phyloP scores from a whole-genome alignment of 225 moss, liverwort and hornwort species.

The Polytrichum commune region DNA sequence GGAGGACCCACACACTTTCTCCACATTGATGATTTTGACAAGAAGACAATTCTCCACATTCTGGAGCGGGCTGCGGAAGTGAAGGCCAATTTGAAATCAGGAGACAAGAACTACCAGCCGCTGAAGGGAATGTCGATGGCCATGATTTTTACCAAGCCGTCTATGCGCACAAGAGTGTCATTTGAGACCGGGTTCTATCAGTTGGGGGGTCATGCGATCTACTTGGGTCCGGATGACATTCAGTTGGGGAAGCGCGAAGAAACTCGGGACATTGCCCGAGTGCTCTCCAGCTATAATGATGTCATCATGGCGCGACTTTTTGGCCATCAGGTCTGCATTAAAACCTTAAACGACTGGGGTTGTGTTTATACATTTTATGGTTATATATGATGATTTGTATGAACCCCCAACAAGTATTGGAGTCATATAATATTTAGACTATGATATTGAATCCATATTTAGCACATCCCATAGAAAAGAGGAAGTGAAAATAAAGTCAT shows the following conservation, averaged over 20 bases:
- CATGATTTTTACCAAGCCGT: conserved; percentile 97
- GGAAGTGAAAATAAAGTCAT: too few species aligned
- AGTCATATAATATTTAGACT: too few species aligned
- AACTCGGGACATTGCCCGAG: conserved; percentile 89
- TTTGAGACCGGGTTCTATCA: conserved; percentile 94
- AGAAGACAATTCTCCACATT: conserved; percentile 61
- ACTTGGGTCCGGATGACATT: conserved; percentile 94
- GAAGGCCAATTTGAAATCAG: conserved; percentile 78
- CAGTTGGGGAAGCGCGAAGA: conserved; percentile 96
- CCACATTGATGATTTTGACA: conserved; percentile 94
- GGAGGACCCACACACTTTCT: conserved; percentile 66
- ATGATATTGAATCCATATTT: too few species aligned
- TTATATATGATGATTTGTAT: too few species aligned
- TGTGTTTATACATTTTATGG: too few species aligned
- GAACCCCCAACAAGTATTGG: too few species aligned
- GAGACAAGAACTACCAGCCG: conserved; percentile 78
- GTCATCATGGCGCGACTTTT: conserved; percentile 96
- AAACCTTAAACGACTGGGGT: not conserved
- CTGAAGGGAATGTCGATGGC: conserved; percentile 88
- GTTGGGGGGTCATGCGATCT: conserved; percentile 86
- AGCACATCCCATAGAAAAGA: too few species aligned
- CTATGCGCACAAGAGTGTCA: conserved; percentile 93
- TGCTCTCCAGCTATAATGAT: conserved; percentile 90
- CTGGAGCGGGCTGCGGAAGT: conserved; percentile 75
- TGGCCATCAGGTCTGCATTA: conserved; percentile 66